These are phyloP conservation scores for Colletotrichum sansevieriae DNA, from an alignment of 2,329 filamentous ascomycete species.

Conservation along the genomic window DNA sequence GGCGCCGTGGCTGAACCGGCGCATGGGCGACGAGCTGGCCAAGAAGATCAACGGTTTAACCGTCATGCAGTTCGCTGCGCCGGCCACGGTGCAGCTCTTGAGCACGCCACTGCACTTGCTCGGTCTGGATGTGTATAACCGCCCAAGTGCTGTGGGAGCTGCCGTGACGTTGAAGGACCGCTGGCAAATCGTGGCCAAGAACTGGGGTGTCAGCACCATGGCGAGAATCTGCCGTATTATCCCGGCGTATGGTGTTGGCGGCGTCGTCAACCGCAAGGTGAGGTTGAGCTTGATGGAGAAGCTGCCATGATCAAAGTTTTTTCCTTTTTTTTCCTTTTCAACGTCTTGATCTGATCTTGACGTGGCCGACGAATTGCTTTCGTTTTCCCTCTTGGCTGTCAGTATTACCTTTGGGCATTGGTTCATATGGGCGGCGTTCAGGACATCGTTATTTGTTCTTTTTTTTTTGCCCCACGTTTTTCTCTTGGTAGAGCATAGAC, in stretches of 20 bases:
- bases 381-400: conserved; percentile 8
- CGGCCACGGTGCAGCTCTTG: conserved; percentile 81
- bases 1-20: conserved; percentile 74
- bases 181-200: conserved; percentile 74
- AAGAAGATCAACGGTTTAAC: conserved; percentile 66
- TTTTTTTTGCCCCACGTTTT: neutral
- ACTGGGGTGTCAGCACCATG: conserved; percentile 80
- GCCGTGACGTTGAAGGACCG: conserved; percentile 67
- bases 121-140: conserved; percentile 88
- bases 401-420: conserved; percentile 16
- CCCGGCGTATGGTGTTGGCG: conserved; percentile 89
- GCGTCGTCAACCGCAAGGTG: conserved; percentile 84
- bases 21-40: conserved; percentile 66
- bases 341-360: conserved; percentile 9
- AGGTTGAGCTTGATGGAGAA: conserved; percentile 73
- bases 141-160: conserved; percentile 57
- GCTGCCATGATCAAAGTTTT: conserved; percentile 7
- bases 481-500: conserved; percentile 23
- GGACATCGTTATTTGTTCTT: neutral
- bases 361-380: conserved; percentile 13
- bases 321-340: neutral
- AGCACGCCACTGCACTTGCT: conserved; percentile 89
- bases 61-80: conserved; percentile 83
- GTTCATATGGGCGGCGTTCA: conserved; percentile 40
- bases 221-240: conserved; percentile 88